These are phyloP conservation scores for Lodderomyces margitis DNA, from an alignment of 1,139 yeast species.

Conservation along the genomic window DNA sequence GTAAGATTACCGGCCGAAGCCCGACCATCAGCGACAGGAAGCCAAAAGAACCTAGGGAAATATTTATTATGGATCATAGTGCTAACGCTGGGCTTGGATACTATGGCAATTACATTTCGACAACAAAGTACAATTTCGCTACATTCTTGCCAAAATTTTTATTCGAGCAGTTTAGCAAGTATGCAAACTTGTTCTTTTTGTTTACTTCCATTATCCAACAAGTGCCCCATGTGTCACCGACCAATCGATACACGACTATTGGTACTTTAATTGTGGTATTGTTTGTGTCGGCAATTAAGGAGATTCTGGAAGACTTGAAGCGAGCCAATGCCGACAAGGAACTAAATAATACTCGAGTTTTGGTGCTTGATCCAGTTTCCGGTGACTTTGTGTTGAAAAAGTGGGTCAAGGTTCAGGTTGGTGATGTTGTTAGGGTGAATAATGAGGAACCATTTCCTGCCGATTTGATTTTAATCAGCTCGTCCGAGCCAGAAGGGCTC, in stretches of 20 bases:
- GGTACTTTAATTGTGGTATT: conserved; percentile 86
- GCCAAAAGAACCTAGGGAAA: conserved; percentile 54
- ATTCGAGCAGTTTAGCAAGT: conserved; percentile 95
- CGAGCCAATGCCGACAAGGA: conserved; percentile 89
- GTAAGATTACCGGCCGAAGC: conserved; percentile 12
- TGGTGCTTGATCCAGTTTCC: conserved; percentile 58
- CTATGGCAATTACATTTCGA: conserved; percentile 84
- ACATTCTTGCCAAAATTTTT: conserved; percentile 93
- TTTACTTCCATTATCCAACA: conserved; percentile 95
- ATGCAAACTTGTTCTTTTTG: conserved; percentile 90
- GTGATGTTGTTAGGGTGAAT: conserved; percentile 81
- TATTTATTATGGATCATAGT: conserved; percentile 60
- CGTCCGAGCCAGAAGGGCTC: conserved; percentile 97
- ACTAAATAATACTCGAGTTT: conserved; percentile 73
- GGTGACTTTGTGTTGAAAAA: conserved; percentile 64
- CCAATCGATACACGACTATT: conserved; percentile 92
- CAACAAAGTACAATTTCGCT: conserved; percentile 94
- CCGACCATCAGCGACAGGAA: conserved; percentile 5
- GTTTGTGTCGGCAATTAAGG: conserved; percentile 88
- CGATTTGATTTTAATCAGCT: conserved; percentile 76
- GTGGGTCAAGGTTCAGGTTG: conserved; percentile 90
- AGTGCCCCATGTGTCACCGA: conserved; percentile 95
- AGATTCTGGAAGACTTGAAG: conserved; percentile 84
- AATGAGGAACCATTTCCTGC: conserved; percentile 96
- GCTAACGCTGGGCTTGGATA: conserved; percentile 58